Conservation (phyloP, 768 basidiomycete species). For the Tephrocybe sp. region DNA sequence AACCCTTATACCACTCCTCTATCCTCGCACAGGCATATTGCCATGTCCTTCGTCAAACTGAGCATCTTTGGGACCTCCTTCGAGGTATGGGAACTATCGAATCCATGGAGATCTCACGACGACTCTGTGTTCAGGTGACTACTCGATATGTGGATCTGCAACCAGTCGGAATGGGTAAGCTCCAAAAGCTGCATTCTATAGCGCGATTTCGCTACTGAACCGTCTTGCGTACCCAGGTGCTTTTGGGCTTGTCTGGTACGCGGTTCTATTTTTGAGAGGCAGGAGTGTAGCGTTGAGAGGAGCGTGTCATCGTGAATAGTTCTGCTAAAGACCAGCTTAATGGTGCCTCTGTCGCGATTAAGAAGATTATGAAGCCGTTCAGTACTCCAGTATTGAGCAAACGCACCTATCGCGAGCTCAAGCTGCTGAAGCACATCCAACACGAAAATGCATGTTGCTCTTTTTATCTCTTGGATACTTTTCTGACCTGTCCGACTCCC, state of each 20-base stretch:
- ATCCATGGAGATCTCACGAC: constrained; percentile 17
- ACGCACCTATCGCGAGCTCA: constrained; percentile 96
- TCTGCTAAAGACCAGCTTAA: constrained; percentile 96
- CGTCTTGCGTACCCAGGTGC: constrained; percentile 54
- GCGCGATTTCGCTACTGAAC: constrained; percentile 18
- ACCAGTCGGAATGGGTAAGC: constrained; percentile 97
- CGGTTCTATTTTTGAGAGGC: constrained; percentile 5
- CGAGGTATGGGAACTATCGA: constrained; percentile 55
- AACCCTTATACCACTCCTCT: neutral
- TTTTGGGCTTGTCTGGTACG: constrained; percentile 96
- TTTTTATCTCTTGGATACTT: neutral
- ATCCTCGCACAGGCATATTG: constrained; percentile 8
- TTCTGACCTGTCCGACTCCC: neutral
- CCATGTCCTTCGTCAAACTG: constrained; percentile 95
- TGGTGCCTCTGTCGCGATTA: constrained; percentile 92
- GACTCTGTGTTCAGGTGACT: constrained; percentile 63
- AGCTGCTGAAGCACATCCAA: constrained; percentile 96
- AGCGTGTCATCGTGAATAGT: constrained; percentile 36
- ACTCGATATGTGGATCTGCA: constrained; percentile 99
- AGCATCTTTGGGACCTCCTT: constrained; percentile 98
- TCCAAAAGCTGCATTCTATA: neutral
- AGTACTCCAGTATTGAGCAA: constrained; percentile 97
- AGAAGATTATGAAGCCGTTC: constrained; percentile 99
- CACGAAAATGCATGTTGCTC: constrained; percentile 85
- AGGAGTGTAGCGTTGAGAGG: constrained; percentile 7